Evolutionary conservation across 257 asterid species (phyloP).

Genomic region (Henckelia pumila): DNA sequence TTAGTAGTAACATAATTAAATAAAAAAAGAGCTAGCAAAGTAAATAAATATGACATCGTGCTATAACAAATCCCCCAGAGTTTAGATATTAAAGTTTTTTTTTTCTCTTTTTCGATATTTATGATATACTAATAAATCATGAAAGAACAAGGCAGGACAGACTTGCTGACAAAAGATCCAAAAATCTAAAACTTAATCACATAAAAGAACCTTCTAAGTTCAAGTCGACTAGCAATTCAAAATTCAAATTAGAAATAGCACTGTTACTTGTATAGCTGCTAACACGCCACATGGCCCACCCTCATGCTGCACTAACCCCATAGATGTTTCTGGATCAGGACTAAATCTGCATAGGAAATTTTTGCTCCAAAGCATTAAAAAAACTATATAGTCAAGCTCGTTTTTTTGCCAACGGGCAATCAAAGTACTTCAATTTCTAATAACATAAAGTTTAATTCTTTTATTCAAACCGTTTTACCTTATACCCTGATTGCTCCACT

Average conservation of each 20-base stretch:
- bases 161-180: not conserved
- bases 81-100: not conserved
- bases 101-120: not conserved
- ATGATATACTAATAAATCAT: not conserved
- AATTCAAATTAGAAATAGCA: constrained; percentile 29
- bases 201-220: constrained; percentile 8
- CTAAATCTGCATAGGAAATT: constrained; percentile 63
- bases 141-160: constrained; percentile 6
- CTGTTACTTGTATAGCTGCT: constrained; percentile 89
- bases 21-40: not conserved
- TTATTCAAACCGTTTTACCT: constrained; percentile 44
- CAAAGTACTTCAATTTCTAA: constrained; percentile 3
- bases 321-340: constrained; percentile 84
- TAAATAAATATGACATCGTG: constrained; percentile 16
- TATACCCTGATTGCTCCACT: constrained; percentile 98
- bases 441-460: not conserved
- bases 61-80: constrained; percentile 5
- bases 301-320: constrained; percentile 98
- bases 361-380: constrained; percentile 25
- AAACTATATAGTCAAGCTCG: constrained; percentile 16
- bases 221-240: constrained; percentile 21
- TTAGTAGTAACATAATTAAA: constrained; percentile 10
- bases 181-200: not conserved
- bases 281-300: constrained; percentile 99
- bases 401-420: not conserved